These are phyloP conservation scores for Macrocystidia cucumis DNA, from an alignment of 1,284 basidiomycete genomes.

Conservation along the genomic window DNA sequence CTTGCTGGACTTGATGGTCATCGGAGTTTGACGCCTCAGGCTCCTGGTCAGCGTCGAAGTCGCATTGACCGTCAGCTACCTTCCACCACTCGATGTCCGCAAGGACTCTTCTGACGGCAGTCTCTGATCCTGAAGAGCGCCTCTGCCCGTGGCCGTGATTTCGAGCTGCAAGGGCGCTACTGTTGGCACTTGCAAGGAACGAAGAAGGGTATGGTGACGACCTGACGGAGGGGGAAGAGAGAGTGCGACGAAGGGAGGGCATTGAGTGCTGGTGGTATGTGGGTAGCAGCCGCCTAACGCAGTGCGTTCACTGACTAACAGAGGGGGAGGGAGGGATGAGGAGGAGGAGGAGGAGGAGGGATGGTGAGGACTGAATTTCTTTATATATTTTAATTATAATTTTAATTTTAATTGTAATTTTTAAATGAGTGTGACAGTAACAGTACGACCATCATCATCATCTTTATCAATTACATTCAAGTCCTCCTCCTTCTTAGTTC, in stretches of 20 bases:
- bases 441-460: too few relatives aligned
- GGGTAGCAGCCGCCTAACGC: constrained; percentile 35
- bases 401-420: too few relatives aligned
- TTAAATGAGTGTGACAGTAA: too few relatives aligned
- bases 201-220: constrained; percentile 47
- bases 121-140: constrained; percentile 61
- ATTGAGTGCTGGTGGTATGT: constrained; percentile 27
- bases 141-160: constrained; percentile 35
- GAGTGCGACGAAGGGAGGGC: constrained; percentile 71
- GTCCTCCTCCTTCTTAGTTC: too few relatives aligned
- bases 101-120: constrained; percentile 55
- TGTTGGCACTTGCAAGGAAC: constrained; percentile 23
- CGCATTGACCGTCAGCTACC: constrained; percentile 61
- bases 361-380: too few relatives aligned
- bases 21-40: constrained; percentile 29
- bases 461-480: too few relatives aligned
- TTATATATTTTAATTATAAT: too few relatives aligned
- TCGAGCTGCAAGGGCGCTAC: constrained; percentile 22
- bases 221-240: constrained; percentile 57
- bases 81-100: constrained; percentile 83
- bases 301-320: constrained; percentile 31
- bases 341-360: too few relatives aligned
- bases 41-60: constrained; percentile 32
- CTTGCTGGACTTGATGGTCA: constrained; percentile 19
- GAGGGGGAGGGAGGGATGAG: constrained; percentile 21